Percentiles rank a stretch among this genome's conserved stretches.
Conservation (phyloP, 139 green algal species). For the Chlamydomonas sphaeroides region DNA sequence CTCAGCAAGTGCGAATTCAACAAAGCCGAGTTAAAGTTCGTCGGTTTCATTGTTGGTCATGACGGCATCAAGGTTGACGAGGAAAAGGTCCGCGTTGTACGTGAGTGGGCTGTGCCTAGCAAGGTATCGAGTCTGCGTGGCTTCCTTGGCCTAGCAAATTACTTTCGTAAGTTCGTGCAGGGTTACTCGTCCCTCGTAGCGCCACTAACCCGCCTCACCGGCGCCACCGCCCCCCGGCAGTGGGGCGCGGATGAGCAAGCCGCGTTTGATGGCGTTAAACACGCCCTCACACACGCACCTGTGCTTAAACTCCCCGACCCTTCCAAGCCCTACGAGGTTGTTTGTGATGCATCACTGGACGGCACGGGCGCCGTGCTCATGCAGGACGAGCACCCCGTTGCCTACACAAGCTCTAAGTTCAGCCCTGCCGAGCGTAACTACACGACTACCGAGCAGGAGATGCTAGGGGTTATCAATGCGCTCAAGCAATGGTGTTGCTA, state of each 20-base stretch:
- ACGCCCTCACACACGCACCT: constrained; percentile 23
- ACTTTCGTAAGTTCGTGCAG: constrained; percentile 51
- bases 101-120: background rate
- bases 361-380: constrained; percentile 46
- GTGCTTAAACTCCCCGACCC: constrained; percentile 38
- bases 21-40: background rate
- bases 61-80: background rate
- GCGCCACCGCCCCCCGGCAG: background rate
- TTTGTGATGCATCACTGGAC: constrained; percentile 36
- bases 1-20: constrained; percentile 58
- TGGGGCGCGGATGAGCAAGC: background rate
- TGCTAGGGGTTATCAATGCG: constrained; percentile 38
- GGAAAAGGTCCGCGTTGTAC: background rate
- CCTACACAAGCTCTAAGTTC: constrained; percentile 45
- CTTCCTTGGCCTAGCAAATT: background rate
- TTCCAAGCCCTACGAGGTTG: constrained; percentile 32
- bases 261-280: constrained; percentile 19
- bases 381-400: constrained; percentile 43
- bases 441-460: constrained; percentile 46
- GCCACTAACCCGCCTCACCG: constrained; percentile 49
- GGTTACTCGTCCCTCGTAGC: constrained; percentile 49
- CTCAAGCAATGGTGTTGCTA: constrained; percentile 52
- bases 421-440: constrained; percentile 55
- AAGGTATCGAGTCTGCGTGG: background rate
- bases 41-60: background rate